Conservation (phyloP, 495 filamentous ascomycete genomes). For the Penicillium flavigenum region DNA sequence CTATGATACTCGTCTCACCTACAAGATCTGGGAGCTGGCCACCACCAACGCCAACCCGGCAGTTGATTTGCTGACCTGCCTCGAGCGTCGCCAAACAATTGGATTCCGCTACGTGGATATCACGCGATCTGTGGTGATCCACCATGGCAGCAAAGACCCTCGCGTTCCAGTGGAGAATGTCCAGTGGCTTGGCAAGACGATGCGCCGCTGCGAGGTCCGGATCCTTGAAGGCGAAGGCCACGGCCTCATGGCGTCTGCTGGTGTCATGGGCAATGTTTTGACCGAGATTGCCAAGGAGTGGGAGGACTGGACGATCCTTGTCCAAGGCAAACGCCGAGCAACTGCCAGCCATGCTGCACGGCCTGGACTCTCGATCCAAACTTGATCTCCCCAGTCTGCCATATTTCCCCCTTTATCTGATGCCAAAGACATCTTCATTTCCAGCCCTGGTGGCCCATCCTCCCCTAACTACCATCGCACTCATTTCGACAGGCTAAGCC, state of each 20-base stretch:
- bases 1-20: slow-evolving; percentile 85
- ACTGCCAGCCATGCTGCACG: slow-evolving; percentile 25
- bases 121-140: slow-evolving; percentile 82
- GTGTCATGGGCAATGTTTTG: slow-evolving; percentile 87
- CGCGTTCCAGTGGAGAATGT: slow-evolving; percentile 95
- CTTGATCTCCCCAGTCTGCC: slow-evolving; percentile 9
- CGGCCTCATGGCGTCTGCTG: slow-evolving; percentile 91
- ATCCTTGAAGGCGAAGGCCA: slow-evolving; percentile 92
- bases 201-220: slow-evolving; percentile 88
- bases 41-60: slow-evolving; percentile 91
- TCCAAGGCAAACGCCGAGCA: slow-evolving; percentile 49
- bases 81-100: slow-evolving; percentile 88
- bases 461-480: slow-evolving; percentile 16
- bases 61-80: slow-evolving; percentile 86
- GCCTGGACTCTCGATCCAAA: slow-evolving; percentile 25
- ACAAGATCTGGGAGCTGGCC: slow-evolving; percentile 92
- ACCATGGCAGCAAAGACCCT: slow-evolving; percentile 88
- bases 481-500: slow-evolving; percentile 4
- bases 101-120: slow-evolving; percentile 98
- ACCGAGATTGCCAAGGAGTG: slow-evolving; percentile 93
- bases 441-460: slow-evolving; percentile 11
- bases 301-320: slow-evolving; percentile 82
- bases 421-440: neutral
- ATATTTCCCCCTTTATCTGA: neutral
- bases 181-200: slow-evolving; percentile 88